Evolutionary conservation across 78 protist genomes (phyloP), one percentile per base, ranked within the genome.

Genomic region (Blattamonas nauphoetae): DNA sequence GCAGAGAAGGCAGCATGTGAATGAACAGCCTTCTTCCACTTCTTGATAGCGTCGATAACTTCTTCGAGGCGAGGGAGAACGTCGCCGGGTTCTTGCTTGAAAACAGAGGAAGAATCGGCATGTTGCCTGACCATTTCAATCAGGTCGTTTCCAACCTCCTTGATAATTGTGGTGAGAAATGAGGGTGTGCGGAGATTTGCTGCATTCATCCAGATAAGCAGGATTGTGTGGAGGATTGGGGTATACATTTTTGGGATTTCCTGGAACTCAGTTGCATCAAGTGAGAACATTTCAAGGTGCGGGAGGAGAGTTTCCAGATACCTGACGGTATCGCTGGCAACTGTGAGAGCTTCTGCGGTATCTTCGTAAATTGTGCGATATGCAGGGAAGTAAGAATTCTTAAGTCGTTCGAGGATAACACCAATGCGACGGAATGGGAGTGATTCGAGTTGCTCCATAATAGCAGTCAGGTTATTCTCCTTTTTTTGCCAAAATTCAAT

Each of bases 401-500:
- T 63, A 3, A 86, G 87, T 0, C 64, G 45, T 1, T 35, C 29
- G 38, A 86, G 5, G 45, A 35, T 0, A 38, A 1, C 2, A 2
- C n/a, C 45, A n/a, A 41, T 81, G 63, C 78, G 77, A 6, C 1
- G 0, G 11, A 87, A 55, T 36, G 63, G 29, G 35, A 55, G 82
- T n/a, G 79, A 0, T 11, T 0, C 3, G n/a, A 90, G 86, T 86
- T 90, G 92, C 64, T 87, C 11, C 21, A 32, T 45, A 45, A 90
- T 43, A 42, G 45, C 5, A 44, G 4, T 2, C 32, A 94, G 89
- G 64, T 91, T 90, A 45, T 0, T 78, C 6, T 83, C 42, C 88
- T 92, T 92, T 29, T 41, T 36, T 38, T 45, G 2, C 97, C 97
- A 94, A 55, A 94, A 94, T 21, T 87, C 94, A 0, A 92, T 29